A percentile compares a stretch with the other conserved stretches of the same genome.
These are phyloP conservation scores for Aureobasidium subglaciale DNA, from an alignment of 2,329 filamentous ascomycete species.

Conservation along the genomic window DNA sequence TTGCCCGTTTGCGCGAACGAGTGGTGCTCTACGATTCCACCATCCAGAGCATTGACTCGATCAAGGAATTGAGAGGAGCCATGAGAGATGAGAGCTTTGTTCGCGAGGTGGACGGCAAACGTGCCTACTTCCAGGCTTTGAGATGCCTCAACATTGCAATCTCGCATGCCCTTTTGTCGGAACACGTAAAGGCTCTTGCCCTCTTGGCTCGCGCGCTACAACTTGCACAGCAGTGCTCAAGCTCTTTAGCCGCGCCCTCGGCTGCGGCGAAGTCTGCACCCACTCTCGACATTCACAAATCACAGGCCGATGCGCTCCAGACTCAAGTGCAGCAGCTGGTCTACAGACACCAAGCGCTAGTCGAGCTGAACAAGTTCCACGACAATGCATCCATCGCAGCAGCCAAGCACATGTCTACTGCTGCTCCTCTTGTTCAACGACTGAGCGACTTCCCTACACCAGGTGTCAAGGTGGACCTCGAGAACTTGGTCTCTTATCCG, in stretches of 20 bases:
- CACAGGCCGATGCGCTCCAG: conserved; percentile 53
- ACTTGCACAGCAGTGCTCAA: conserved; percentile 49
- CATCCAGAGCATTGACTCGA: conserved; percentile 80
- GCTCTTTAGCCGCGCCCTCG: conserved; percentile 36
- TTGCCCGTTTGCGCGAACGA: conserved; percentile 76
- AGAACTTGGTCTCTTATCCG: conserved; percentile 79
- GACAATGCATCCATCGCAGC: conserved; percentile 42
- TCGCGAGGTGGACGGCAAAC: conserved; percentile 68
- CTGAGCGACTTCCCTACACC: conserved; percentile 67
- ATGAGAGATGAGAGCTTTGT: conserved; percentile 74
- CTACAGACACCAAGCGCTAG: conserved; percentile 75
- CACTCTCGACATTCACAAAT: conserved; percentile 59
- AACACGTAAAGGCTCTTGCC: conserved; percentile 73
- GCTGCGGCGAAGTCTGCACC: conserved; percentile 43
- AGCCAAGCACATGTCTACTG: conserved; percentile 36
- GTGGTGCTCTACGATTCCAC: conserved; percentile 87
- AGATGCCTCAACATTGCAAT: conserved; percentile 80
- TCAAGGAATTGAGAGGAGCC: conserved; percentile 83
- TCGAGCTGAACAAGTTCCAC: conserved; percentile 65
- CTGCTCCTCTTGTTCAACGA: conserved; percentile 63
- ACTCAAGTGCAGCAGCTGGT: conserved; percentile 62
- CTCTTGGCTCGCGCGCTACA: conserved; percentile 67
- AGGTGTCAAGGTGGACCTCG: conserved; percentile 57
- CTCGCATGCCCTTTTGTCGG: conserved; percentile 69
- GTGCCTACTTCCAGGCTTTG: conserved; percentile 77